These are phyloP conservation scores for Glarea lozoyensis DNA, from an alignment of 495 filamentous ascomycete species.

Conservation along the genomic window DNA sequence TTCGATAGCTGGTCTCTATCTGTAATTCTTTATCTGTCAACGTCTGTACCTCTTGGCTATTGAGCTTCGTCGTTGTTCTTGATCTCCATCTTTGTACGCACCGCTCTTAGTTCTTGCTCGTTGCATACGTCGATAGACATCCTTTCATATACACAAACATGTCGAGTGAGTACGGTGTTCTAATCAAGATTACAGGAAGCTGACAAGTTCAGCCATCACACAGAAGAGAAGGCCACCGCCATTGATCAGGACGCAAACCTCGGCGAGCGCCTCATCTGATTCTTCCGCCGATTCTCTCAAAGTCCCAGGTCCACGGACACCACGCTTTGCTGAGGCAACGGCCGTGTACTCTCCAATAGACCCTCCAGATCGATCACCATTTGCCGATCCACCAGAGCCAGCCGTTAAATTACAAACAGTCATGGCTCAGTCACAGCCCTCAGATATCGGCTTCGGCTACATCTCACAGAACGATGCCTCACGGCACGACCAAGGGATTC, in stretches of 20 bases:
- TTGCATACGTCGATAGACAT: background rate
- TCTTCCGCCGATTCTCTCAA: conserved; percentile 50
- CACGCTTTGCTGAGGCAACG: conserved; percentile 87
- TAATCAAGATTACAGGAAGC: conserved; percentile 9
- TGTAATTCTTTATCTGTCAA: conserved; percentile 22
- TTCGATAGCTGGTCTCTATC: conserved; percentile 46
- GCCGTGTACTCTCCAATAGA: conserved; percentile 79
- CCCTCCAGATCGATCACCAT: conserved; percentile 50
- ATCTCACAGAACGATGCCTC: conserved; percentile 50
- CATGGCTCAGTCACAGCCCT: conserved; percentile 57
- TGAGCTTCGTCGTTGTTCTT: conserved; percentile 13
- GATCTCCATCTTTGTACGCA: conserved; percentile 12
- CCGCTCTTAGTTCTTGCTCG: background rate
- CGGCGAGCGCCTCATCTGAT: conserved; percentile 41
- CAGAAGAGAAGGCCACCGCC: conserved; percentile 41
- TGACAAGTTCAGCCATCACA: conserved; percentile 22
- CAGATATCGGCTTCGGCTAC: conserved; percentile 89
- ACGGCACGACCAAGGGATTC: conserved; percentile 30
- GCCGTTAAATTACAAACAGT: too few relatives aligned
- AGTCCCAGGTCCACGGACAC: conserved; percentile 55
- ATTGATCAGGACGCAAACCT: conserved; percentile 35
- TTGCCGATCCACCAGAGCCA: conserved; percentile 51
- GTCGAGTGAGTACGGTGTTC: conserved; percentile 4
- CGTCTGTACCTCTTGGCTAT: conserved; percentile 1
- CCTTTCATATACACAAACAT: conserved; percentile 3